These are phyloP conservation scores for Spizellomyces sp. DNA, from an alignment of 192 early-diverging fungal genomes.

Conservation along the genomic window DNA sequence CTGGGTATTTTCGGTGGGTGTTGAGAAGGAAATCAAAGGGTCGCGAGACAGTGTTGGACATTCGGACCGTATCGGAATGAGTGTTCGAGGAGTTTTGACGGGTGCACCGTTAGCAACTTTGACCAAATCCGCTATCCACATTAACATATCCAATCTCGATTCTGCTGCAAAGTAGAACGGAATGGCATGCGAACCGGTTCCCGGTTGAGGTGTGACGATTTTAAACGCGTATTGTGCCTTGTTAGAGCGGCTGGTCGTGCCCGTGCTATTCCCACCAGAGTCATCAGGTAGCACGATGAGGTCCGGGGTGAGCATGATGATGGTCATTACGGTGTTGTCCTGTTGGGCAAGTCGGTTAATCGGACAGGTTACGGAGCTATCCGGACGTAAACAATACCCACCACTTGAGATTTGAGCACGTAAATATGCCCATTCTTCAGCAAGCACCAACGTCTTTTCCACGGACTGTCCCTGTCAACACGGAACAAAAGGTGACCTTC, in stretches of 20 bases:
- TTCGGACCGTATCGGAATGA: neutral
- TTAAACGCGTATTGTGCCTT: slow-evolving; percentile 1
- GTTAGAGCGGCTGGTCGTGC: no score
- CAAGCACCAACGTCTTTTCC: neutral
- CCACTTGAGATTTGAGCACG: neutral
- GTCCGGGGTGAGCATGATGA: slow-evolving; percentile 3
- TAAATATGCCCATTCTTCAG: neutral
- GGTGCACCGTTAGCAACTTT: neutral
- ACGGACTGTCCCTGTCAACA: neutral
- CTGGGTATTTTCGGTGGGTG: no score
- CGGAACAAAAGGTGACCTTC: slow-evolving; percentile 1
- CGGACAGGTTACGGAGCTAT: neutral
- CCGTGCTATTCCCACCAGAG: neutral
- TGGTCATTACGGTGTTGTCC: neutral
- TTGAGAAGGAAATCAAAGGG: no score
- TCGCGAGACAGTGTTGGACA: no score
- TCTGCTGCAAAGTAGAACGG: neutral
- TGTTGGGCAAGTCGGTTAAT: neutral
- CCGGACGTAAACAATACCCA: neutral
- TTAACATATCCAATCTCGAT: slow-evolving; percentile 9
- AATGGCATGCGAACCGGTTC: neutral
- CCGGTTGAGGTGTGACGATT: slow-evolving; percentile 7
- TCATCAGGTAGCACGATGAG: neutral
- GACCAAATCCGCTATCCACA: slow-evolving; percentile 4
- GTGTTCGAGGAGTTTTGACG: neutral